Evolutionary conservation across 2,329 filamentous ascomycete genomes (phyloP), one percentile per base, ranked within the genome.

Genomic region (Tothia fuscella): DNA sequence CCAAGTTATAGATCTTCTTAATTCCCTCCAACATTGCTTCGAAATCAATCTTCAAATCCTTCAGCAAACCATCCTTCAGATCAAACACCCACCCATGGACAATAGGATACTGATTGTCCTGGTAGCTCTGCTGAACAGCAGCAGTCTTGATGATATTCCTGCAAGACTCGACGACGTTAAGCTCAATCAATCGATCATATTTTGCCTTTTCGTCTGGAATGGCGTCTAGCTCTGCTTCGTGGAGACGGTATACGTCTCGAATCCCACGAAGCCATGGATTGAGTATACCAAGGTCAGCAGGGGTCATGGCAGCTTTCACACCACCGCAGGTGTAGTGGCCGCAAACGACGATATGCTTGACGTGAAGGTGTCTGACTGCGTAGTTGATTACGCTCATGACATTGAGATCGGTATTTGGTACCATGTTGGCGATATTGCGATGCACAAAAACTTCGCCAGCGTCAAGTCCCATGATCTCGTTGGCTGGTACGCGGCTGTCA

Each of bases 211-310:
- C 52, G 36, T 56, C 55, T 3, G 38, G 41, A 29, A 60, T 52
- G 6, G 26, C 46, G 40, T 82, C 78, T 16, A 86, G 71, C 66
- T 86, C 80, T 41, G 63, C 61, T 66, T 83, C 78, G 59, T 84
- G 72, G 50, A 83, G 66, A 9, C 80, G 69, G 62, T 84, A 83
- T 44, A 84, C 78, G 57, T 84, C 80, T 45, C 80, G 74, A 54
- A 84, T 82, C 63, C 82, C 81, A 39, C 78, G 69, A 48, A 84
- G 69, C 80, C 80, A 84, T 1, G 79, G 79, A 64, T 84, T 83
- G 44, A 84, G 64, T 24, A 84, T 59, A 38, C 80, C 80, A 43
- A 84, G 62, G 54, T 84, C 78, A 57, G 78, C 73, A 51, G 78
- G 72, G 0, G 77, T 81, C 56, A 61, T 59, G 3, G 77, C 72